Percentiles rank a stretch among this genome's conserved stretches.
Evolutionary conservation across 441 rosid genomes (phyloP).

Genomic region (Populus hybrid): DNA sequence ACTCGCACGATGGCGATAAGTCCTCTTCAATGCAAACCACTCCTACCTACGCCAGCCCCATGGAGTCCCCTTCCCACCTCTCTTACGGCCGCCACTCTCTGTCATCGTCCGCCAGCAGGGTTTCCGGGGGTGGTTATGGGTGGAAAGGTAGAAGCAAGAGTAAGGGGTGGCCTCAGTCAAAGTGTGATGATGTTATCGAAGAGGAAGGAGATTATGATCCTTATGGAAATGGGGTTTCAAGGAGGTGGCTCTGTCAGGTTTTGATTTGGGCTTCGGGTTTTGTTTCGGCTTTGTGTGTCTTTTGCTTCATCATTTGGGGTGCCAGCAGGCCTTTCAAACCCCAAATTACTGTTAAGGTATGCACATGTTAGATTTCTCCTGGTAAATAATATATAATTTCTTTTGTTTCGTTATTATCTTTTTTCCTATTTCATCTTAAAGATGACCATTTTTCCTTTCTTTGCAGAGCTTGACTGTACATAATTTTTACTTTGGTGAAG

Average conservation of each 20-base stretch:
- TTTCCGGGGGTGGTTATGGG: slow-evolving; percentile 56
- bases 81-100: slow-evolving; percentile 64
- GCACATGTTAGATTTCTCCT: background rate
- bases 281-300: slow-evolving; percentile 50
- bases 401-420: background rate
- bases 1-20: slow-evolving; percentile 66
- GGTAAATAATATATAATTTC: background rate
- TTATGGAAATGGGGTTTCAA: slow-evolving; percentile 32
- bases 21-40: slow-evolving; percentile 54
- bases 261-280: slow-evolving; percentile 44
- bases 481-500: slow-evolving; percentile 71
- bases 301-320: slow-evolving; percentile 81
- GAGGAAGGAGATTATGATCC: slow-evolving; percentile 65
- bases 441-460: background rate
- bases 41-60: slow-evolving; percentile 54
- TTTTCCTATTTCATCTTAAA: background rate
- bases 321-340: slow-evolving; percentile 79
- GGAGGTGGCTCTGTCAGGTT: slow-evolving; percentile 33
- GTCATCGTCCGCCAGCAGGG: slow-evolving; percentile 63
- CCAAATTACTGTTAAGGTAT: slow-evolving; percentile 55
- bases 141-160: slow-evolving; percentile 46
- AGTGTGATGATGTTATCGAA: slow-evolving; percentile 39
- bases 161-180: slow-evolving; percentile 59
- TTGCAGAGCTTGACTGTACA: slow-evolving; percentile 59
- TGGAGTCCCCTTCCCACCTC: slow-evolving; percentile 74